Base-by-base conservation (phyloP, 2,329 filamentous ascomycete genomes). In the Botrytis sinoallii region DNA sequence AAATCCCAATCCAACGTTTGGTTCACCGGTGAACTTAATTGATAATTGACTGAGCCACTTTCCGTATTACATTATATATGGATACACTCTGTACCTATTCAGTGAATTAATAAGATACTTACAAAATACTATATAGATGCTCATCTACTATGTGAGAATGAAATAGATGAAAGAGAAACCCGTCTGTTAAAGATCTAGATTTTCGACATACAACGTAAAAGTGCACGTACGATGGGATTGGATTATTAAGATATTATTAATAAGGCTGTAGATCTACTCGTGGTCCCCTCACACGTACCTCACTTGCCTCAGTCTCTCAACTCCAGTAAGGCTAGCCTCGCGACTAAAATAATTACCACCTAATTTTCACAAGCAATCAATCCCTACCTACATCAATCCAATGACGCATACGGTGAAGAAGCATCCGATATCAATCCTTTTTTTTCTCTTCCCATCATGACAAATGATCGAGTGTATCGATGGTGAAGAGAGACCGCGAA, bases 371-470 rank as follows among this genome's bases (percentile, higher is more conserved):
- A 32, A 61, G 29, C 59, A 57, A 57, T 32, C 55, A n/a, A 29
- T 32, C 55, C 52, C 55, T 32, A 12, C 55, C 35, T 38, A 38
- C 25, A n/a, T n/a, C 29, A n/a, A 14, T 52, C 8, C 48, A 16
- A 67, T 67, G 64, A 67, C 64, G 64, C 64, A 67, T 52, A 66
- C 42, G 64, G 44, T n/a, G 42, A 44, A 66, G 64, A 44, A 48
- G 25, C 44, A 12, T 32, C 44, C 44, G 44, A 52, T 48, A n/a
- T 48, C 10, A 25, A 40, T 25, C 32, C 59, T 38, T 61, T 61
- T 38, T 61, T 40, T 52, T n/a, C 46, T 52, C 48, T 7, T n/a
- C 25, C 59, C 14, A 25, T 25, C 32, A 25, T 16, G 4, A 38
- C 35, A 38, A 61, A 14, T 40, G 35, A 38, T 61, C 59, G 59